phyloP scores from a whole-genome alignment of 768 basidiomycete species.

The Termitomyces sp. region DNA sequence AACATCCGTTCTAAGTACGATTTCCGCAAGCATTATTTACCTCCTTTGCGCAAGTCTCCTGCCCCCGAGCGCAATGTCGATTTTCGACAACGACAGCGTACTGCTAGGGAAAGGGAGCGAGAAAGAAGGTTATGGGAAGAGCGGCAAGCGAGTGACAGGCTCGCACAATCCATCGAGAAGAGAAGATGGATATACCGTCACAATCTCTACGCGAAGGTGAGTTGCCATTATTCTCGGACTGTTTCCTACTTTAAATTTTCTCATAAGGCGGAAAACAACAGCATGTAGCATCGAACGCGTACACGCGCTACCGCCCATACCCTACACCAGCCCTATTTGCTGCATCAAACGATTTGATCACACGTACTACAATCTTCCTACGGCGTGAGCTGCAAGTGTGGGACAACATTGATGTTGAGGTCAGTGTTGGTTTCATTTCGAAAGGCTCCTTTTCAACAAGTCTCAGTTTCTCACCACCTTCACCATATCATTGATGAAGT shows the following conservation, averaged over 20 bases:
- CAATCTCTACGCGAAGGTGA: conserved; percentile 79
- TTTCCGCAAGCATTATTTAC: conserved; percentile 75
- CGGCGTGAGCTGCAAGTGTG: conserved; percentile 86
- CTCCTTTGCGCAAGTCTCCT: conserved; percentile 51
- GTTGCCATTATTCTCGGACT: conserved; percentile 15
- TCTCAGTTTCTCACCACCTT: conserved; percentile 83
- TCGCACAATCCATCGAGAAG: conserved; percentile 69
- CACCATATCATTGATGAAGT: conserved; percentile 85
- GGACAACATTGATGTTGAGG: conserved; percentile 88
- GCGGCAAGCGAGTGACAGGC: conserved; percentile 57
- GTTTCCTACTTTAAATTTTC: background rate
- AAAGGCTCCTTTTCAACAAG: conserved; percentile 14
- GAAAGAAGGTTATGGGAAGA: conserved; percentile 47
- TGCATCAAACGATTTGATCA: conserved; percentile 67
- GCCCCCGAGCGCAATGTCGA: conserved; percentile 11
- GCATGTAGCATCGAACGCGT: conserved; percentile 88
- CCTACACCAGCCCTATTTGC: conserved; percentile 85
- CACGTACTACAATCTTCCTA: conserved; percentile 74
- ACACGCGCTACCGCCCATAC: conserved; percentile 84
- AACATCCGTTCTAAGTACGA: conserved; percentile 72
- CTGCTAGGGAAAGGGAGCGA: conserved; percentile 45
- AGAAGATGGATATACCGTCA: conserved; percentile 80
- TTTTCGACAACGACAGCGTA: conserved; percentile 27
- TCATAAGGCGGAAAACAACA: conserved; percentile 24
- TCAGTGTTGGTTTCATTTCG: conserved; percentile 23